Evolutionary conservation across 352 stramenopile species (phyloP).

Genomic region (Phytophthora pini): DNA sequence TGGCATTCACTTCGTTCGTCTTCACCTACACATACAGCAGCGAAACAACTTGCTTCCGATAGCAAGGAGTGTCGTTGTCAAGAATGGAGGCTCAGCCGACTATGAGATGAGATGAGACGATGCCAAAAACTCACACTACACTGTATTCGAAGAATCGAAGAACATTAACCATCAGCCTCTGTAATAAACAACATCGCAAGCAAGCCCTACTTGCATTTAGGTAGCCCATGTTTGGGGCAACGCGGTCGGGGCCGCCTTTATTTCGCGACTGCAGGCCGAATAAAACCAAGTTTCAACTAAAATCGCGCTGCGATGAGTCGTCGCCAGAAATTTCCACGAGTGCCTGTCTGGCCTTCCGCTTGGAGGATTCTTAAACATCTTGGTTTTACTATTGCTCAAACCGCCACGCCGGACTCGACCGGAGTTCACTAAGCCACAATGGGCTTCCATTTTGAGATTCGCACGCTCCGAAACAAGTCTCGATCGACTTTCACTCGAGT

Average conservation of each 20-base stretch:
- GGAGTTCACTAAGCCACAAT: background rate
- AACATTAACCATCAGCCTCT: no score
- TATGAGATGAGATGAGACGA: background rate
- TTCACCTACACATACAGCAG: no score
- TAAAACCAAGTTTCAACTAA: background rate
- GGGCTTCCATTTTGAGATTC: slow-evolving; percentile 22
- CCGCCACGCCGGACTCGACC: slow-evolving; percentile 1
- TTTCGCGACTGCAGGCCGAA: background rate
- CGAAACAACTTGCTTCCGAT: no score
- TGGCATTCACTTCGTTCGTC: no score
- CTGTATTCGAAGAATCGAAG: no score
- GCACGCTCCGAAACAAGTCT: slow-evolving; percentile 13
- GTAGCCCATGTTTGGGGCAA: background rate
- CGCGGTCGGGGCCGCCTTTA: slow-evolving; percentile 1
- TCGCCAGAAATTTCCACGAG: slow-evolving; percentile 16
- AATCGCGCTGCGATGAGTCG: slow-evolving; percentile 22
- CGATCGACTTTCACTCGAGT: background rate
- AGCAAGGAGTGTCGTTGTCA: no score
- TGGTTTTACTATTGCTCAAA: background rate
- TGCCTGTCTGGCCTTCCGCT: slow-evolving; percentile 3
- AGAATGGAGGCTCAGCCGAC: no score
- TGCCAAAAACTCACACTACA: background rate
- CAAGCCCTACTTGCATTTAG: background rate
- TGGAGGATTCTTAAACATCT: background rate
- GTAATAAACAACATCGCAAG: no score